Evolutionary conservation across 2,329 filamentous ascomycete genomes (phyloP).

Genomic region (Pseudogymnoascus sp.): DNA sequence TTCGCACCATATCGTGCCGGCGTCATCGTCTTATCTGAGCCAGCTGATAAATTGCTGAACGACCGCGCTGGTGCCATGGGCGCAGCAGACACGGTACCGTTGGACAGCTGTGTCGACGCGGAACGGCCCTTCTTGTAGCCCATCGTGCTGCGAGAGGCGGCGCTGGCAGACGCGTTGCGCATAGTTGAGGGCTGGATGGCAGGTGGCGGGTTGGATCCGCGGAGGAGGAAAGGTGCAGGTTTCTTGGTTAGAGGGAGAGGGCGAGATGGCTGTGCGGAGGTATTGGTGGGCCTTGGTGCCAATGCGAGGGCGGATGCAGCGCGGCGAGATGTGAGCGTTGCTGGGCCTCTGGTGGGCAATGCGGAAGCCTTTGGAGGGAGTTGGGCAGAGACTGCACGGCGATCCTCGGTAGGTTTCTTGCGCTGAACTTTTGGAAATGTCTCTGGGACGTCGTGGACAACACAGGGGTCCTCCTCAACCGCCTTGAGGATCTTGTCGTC

Average conservation of each 20-base stretch:
- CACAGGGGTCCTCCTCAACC: slow-evolving; percentile 56
- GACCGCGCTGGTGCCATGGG: neutral
- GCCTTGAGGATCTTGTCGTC: slow-evolving; percentile 62
- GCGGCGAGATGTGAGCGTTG: slow-evolving; percentile 46
- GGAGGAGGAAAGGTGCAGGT: slow-evolving; percentile 24
- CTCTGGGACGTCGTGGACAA: slow-evolving; percentile 48
- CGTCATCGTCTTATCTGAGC: slow-evolving; percentile 29
- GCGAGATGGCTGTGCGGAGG: slow-evolving; percentile 28
- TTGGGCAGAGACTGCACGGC: neutral
- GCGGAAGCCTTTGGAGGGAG: slow-evolving; percentile 19
- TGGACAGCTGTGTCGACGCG: slow-evolving; percentile 34
- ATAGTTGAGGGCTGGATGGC: slow-evolving; percentile 41
- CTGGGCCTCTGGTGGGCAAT: slow-evolving; percentile 31
- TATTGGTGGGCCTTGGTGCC: slow-evolving; percentile 22
- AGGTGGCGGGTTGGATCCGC: slow-evolving; percentile 26
- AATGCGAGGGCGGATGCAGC: slow-evolving; percentile 48
- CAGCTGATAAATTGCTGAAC: slow-evolving; percentile 14
- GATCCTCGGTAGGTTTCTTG: slow-evolving; percentile 16
- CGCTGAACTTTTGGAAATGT: slow-evolving; percentile 30
- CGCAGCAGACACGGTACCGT: slow-evolving; percentile 6
- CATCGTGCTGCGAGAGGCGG: slow-evolving; percentile 70
- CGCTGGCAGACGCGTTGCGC: slow-evolving; percentile 53
- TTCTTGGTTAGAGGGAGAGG: slow-evolving; percentile 26
- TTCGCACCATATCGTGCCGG: slow-evolving; percentile 33
- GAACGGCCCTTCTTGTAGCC: slow-evolving; percentile 75